Conservation (phyloP, 1,284 basidiomycete genomes). For the Microbotryum silenes-acaulis region DNA sequence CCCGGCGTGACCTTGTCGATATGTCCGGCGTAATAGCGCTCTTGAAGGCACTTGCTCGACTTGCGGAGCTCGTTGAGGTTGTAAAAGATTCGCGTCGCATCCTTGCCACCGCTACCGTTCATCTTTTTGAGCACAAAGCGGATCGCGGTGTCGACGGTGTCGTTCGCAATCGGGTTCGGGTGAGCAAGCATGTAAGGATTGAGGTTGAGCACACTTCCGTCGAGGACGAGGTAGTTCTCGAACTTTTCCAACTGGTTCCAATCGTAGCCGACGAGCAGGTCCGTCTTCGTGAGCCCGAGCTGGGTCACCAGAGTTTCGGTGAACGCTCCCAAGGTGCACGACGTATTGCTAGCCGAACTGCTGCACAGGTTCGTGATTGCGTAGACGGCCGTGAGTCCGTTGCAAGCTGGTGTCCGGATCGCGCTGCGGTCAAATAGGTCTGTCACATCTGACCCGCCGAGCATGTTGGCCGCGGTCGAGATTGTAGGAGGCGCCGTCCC, state of each 20-base stretch:
- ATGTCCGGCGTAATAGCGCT: slow-evolving; percentile 83
- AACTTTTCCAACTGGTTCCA: slow-evolving; percentile 72
- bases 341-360: slow-evolving; percentile 39
- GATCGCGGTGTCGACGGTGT: slow-evolving; percentile 74
- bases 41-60: slow-evolving; percentile 67
- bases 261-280: slow-evolving; percentile 67
- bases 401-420: slow-evolving; percentile 54
- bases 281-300: slow-evolving; percentile 59
- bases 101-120: slow-evolving; percentile 57
- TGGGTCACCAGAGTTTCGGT: slow-evolving; percentile 35
- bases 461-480: slow-evolving; percentile 49
- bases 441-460: slow-evolving; percentile 80
- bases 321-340: slow-evolving; percentile 50
- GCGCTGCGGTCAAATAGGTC: slow-evolving; percentile 57
- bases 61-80: slow-evolving; percentile 57
- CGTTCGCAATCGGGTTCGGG: slow-evolving; percentile 57
- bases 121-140: slow-evolving; percentile 56
- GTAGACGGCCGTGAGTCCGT: slow-evolving; percentile 53
- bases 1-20: slow-evolving; percentile 96
- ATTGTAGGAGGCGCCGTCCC: slow-evolving; percentile 50
- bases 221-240: slow-evolving; percentile 72
- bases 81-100: slow-evolving; percentile 79
- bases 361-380: slow-evolving; percentile 68
- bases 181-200: slow-evolving; percentile 74
- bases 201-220: slow-evolving; percentile 91